Conservation (phyloP, 768 basidiomycete species). For the Lyophyllum shimeji region DNA sequence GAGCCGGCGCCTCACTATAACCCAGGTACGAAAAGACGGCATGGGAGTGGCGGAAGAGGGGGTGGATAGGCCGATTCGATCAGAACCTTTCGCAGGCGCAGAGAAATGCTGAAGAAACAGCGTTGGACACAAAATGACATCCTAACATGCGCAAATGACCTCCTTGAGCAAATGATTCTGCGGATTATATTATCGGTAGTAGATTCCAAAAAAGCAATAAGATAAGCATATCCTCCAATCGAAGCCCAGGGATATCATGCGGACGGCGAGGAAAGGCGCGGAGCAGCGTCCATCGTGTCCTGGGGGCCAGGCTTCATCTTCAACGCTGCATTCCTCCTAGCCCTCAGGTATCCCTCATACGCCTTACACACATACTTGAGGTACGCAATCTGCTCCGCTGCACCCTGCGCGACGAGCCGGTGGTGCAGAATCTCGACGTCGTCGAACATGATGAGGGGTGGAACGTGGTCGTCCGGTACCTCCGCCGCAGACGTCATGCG, state of each 20-base stretch:
- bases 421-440: slow-evolving; percentile 84
- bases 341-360: slow-evolving; percentile 68
- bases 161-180: not conserved
- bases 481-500: slow-evolving; percentile 59
- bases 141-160: not conserved
- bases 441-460: slow-evolving; percentile 73
- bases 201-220: not conserved
- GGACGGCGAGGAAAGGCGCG: slow-evolving; percentile 3
- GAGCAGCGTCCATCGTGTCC: not conserved
- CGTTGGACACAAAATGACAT: not conserved
- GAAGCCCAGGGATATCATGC: not conserved
- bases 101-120: too few species aligned
- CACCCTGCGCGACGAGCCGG: slow-evolving; percentile 49
- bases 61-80: not conserved
- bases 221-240: not conserved
- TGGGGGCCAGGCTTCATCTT: slow-evolving; percentile 14
- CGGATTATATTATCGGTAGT: slow-evolving; percentile 4
- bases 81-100: too few species aligned
- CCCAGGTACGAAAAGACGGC: not conserved
- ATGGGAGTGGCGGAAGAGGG: too few species aligned
- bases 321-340: slow-evolving; percentile 54
- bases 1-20: not conserved
- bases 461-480: slow-evolving; percentile 75
- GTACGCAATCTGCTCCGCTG: slow-evolving; percentile 55
- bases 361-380: slow-evolving; percentile 73